A percentile compares a stretch with the other conserved stretches of the same genome.
Conservation (phyloP, 345 rosid species). For the Fremontodendron californicum region DNA sequence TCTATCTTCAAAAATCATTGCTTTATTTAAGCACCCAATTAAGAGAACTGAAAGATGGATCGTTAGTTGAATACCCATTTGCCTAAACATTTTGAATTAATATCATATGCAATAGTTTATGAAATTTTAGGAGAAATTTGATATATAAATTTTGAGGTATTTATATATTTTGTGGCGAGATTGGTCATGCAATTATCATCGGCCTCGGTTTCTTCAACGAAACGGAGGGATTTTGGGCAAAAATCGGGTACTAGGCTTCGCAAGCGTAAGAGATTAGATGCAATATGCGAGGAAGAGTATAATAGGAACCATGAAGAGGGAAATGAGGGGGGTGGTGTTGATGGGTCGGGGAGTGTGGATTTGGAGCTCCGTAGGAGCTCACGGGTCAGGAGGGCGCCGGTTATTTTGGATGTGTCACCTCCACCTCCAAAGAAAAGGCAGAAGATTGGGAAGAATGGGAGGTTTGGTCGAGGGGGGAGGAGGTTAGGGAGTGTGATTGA, state of each 20-base stretch:
- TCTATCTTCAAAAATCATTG: neutral
- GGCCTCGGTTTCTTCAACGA: slow-evolving; percentile 39
- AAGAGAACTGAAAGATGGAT: neutral
- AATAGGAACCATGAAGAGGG: slow-evolving; percentile 57
- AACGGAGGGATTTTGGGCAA: slow-evolving; percentile 20
- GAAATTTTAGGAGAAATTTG: neutral
- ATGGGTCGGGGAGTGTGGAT: slow-evolving; percentile 25
- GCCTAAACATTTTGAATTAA: neutral
- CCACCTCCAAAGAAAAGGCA: slow-evolving; percentile 58
- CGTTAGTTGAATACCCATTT: neutral
- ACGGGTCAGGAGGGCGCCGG: slow-evolving; percentile 60
- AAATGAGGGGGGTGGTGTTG: slow-evolving; percentile 23
- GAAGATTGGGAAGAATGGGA: slow-evolving; percentile 29
- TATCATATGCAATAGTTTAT: neutral
- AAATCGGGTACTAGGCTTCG: slow-evolving; percentile 53
- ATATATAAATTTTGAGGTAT: neutral
- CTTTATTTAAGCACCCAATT: neutral
- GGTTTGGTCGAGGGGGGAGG: slow-evolving; percentile 10
- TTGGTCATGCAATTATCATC: slow-evolving; percentile 60
- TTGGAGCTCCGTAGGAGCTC: slow-evolving; percentile 72
- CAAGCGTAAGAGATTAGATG: slow-evolving; percentile 77
- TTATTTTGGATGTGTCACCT: slow-evolving; percentile 74
- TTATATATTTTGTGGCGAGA: neutral
- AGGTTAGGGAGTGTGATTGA: slow-evolving; percentile 23
- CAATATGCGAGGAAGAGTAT: slow-evolving; percentile 70